Conservation (phyloP, 192 early-diverging fungal species). For the Backusella tuberculispora region DNA sequence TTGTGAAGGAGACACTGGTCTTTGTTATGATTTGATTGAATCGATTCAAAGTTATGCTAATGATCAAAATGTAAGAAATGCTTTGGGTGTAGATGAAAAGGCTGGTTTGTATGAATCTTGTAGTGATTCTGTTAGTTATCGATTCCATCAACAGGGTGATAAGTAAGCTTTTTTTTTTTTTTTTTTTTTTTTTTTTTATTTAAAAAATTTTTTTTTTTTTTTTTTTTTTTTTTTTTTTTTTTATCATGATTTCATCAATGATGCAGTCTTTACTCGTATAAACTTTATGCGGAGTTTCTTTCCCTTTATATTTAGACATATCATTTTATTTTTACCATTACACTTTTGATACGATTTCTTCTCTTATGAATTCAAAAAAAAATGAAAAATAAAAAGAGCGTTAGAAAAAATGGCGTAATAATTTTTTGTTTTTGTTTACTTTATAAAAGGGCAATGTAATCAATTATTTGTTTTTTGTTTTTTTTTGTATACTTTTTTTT, state of each 20-base stretch:
- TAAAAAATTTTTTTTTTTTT: not conserved
- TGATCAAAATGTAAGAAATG: conserved; percentile 68
- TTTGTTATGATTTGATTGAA: conserved; percentile 87
- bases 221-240: not conserved
- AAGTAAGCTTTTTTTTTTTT: too few relatives aligned
- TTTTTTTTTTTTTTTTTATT: not conserved
- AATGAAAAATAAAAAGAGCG: not conserved
- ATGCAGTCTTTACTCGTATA: not conserved
- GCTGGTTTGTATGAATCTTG: conserved; percentile 74
- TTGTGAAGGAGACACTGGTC: conserved; percentile 75
- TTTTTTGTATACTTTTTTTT: not conserved
- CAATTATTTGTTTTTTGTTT: not conserved
- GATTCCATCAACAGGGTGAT: conserved; percentile 36
- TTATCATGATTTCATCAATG: not conserved
- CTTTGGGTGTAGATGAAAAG: conserved; percentile 74
- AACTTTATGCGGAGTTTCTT: conserved; percentile 1
- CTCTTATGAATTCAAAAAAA: too few relatives aligned
- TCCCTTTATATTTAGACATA: not conserved
- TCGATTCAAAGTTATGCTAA: conserved; percentile 86
- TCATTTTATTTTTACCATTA: not conserved
- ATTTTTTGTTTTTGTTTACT: not conserved
- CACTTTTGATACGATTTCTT: not conserved
- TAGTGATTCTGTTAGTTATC: conserved; percentile 52
- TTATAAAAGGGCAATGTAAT: not conserved
- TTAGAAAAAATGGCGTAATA: too few relatives aligned